Percentiles rank a stretch among this genome's conserved stretches.
Evolutionary conservation across 768 basidiomycete genomes (phyloP).

Genomic region (Termitomyces sp.): DNA sequence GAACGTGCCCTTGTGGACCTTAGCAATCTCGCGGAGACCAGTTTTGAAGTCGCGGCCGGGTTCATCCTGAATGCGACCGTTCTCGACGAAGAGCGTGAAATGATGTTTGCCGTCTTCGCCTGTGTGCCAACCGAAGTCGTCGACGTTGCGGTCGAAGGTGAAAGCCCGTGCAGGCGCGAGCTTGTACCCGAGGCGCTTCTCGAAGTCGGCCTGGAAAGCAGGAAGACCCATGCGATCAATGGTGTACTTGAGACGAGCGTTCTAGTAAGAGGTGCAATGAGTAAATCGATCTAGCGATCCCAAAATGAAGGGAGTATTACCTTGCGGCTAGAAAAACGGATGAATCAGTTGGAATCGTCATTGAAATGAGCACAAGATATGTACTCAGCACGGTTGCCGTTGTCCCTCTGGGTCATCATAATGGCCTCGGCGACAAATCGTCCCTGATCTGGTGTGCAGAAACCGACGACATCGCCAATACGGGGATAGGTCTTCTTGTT

Average conservation of each 20-base stretch:
- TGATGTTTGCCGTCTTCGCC: conserved; percentile 88
- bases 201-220: conserved; percentile 84
- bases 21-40: conserved; percentile 88
- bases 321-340: conserved; percentile 45
- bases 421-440: conserved; percentile 86
- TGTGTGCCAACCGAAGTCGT: conserved; percentile 91
- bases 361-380: conserved; percentile 24
- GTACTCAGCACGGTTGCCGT: conserved; percentile 92
- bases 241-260: conserved; percentile 94
- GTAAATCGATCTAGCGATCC: background rate
- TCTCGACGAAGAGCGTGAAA: conserved; percentile 94
- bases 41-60: conserved; percentile 89
- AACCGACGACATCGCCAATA: conserved; percentile 82
- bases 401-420: conserved; percentile 91
- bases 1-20: conserved; percentile 92
- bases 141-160: conserved; percentile 84
- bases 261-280: conserved; percentile 34
- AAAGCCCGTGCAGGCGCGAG: conserved; percentile 73
- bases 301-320: conserved; percentile 20
- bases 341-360: background rate
- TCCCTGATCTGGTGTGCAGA: conserved; percentile 87
- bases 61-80: conserved; percentile 95
- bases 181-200: conserved; percentile 78
- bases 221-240: conserved; percentile 93
- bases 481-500: conserved; percentile 99